Percentiles rank a stretch among this genome's conserved stretches.
Evolutionary conservation across 306 rosid genomes (phyloP).

Genomic region (Prunus padus): DNA sequence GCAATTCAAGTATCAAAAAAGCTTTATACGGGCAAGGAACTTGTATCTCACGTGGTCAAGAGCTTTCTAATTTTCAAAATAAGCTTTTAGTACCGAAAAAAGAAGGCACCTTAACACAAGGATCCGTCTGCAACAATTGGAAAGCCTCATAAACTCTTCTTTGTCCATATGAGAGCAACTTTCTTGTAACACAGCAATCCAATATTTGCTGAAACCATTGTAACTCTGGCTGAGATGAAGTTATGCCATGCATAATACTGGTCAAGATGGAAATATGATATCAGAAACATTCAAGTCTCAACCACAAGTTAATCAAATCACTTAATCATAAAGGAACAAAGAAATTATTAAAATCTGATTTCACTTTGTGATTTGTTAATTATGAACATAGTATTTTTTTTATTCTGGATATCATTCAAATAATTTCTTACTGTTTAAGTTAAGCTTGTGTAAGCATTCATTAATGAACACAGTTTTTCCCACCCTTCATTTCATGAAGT

Average conservation of each 20-base stretch:
- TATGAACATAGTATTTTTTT: too few relatives aligned
- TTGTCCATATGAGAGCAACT: constrained; percentile 41
- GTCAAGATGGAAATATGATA: constrained; percentile 19
- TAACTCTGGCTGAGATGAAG: constrained; percentile 31
- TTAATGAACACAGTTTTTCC: not conserved
- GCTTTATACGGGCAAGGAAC: too few relatives aligned
- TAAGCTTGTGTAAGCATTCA: too few relatives aligned
- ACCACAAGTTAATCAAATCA: not conserved
- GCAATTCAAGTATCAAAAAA: too few relatives aligned
- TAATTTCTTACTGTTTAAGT: too few relatives aligned
- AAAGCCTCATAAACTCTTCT: constrained; percentile 45
- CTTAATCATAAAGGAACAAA: not conserved
- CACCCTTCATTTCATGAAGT: not conserved
- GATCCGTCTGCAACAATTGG: constrained; percentile 53
- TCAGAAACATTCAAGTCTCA: constrained; percentile 17
- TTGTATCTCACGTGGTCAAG: not conserved
- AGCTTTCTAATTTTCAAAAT: too few relatives aligned
- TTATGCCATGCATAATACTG: constrained; percentile 47
- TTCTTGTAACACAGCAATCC: constrained; percentile 34
- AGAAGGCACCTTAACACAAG: constrained; percentile 47
- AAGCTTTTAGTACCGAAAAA: not conserved
- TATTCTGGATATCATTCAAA: too few relatives aligned
- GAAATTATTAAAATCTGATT: too few relatives aligned
- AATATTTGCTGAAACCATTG: constrained; percentile 37
- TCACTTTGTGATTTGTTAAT: too few relatives aligned